Base-by-base conservation (phyloP, 345 rosid species). In the Conringia planisiliqua region DNA sequence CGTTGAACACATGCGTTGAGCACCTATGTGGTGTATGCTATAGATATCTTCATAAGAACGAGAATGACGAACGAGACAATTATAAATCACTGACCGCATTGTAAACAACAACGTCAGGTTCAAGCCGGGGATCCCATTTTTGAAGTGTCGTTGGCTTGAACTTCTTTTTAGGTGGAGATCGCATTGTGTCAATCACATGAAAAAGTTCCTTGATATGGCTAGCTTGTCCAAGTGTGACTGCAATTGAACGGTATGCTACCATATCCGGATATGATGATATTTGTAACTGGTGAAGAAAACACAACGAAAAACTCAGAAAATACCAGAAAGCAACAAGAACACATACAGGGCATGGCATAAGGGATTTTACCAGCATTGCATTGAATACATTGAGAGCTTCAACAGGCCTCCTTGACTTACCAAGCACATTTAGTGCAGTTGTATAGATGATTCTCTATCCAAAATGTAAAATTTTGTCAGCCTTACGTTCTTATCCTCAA, bases 151-250 rank as follows among this genome's bases (percentile, higher is more conserved):
- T 85, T 81, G 84, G 75, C 81, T 83, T 89, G 81, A 84, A 82
- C 78, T 85, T 87, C 79, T 84, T 93, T 83, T 88, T 87, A 32
- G 97, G 96, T 69, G 92, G 89, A 82, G 94, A 87, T 44, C 84
- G 81, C 97, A 91, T 86, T 80, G 70, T 74, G 68, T 94, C 97
- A 65, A 91, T 88, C 71, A 94, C 92, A 85, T 88, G 90, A 81
- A 94, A 94, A 64, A 94, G 95, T 82, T 91, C 97, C 84, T 82
- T 92, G 76, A 94, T 83, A 78, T 90, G 85, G 63, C 97, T 97
- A 14, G 95, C 96, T 85, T 91, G 95, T 73, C 98, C 97, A 66
- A 94, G 92, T 47, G 95, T 83, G 72, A 88, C 89, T 10, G 98
- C 95, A 44, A 91, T 88, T 48, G 86, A 80, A 75, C 72, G 95